Evolutionary conservation across 23 red algal species (phyloP).

Genomic region (Gracilaria domingensis): DNA sequence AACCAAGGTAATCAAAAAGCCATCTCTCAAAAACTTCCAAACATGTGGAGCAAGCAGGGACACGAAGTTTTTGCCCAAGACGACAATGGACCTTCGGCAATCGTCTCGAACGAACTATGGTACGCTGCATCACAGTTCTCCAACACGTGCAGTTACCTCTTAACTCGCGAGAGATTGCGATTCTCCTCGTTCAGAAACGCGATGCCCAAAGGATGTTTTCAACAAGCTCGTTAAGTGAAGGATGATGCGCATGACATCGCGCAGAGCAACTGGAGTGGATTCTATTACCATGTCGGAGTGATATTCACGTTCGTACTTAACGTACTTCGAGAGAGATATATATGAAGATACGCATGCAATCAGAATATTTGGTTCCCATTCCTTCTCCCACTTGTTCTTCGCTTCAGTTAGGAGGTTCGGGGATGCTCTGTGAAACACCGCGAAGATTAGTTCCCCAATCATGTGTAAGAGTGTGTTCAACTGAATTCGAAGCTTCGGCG

Average conservation of each 20-base stretch:
- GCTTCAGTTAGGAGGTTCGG: not conserved
- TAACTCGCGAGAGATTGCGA: not conserved
- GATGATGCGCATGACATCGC: slow-evolving; percentile 4
- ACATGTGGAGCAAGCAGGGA: too few species aligned
- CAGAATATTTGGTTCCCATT: slow-evolving; percentile 23
- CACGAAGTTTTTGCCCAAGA: not conserved
- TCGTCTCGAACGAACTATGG: not conserved
- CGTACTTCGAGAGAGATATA: slow-evolving; percentile 24
- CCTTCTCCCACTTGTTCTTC: not conserved
- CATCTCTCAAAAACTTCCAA: not conserved
- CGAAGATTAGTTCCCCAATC: not conserved
- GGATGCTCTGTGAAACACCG: not conserved
- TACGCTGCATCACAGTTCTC: too few species aligned
- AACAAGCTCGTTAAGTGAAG: not conserved
- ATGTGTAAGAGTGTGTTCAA: not conserved
- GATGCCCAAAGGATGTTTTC: not conserved
- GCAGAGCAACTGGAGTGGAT: not conserved
- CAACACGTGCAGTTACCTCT: not conserved
- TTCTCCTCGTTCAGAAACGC: not conserved
- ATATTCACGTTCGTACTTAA: not conserved
- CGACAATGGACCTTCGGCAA: not conserved
- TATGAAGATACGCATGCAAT: slow-evolving; percentile 8
- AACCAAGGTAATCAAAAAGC: not conserved
- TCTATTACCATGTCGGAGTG: slow-evolving; percentile 4
- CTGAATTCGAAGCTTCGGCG: not conserved